Evolutionary conservation across 2,329 filamentous ascomycete species (phyloP).

Genomic region (Epichloe sp.): DNA sequence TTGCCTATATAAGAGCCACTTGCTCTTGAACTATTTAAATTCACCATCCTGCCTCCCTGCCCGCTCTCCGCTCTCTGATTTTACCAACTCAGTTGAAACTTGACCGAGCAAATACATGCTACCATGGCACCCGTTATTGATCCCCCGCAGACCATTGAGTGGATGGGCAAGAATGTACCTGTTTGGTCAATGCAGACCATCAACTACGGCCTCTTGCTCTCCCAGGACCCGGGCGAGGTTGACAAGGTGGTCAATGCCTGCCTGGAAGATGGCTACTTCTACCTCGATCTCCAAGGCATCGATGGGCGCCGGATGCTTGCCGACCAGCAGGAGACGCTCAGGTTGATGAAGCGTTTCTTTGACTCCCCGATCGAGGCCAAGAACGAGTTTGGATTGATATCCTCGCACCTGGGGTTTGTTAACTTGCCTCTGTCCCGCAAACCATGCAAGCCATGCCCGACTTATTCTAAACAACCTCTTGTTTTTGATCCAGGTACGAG

Average conservation of each 20-base stretch:
- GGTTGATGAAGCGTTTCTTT: slow-evolving; percentile 44
- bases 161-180: slow-evolving; percentile 36
- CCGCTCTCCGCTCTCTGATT: too few species aligned
- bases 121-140: slow-evolving; percentile 25
- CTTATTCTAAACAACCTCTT: neutral
- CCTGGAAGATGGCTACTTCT: slow-evolving; percentile 40
- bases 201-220: slow-evolving; percentile 37
- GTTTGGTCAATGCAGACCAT: slow-evolving; percentile 39
- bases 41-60: too few species aligned
- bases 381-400: slow-evolving; percentile 42
- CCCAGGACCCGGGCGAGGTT: slow-evolving; percentile 39
- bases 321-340: slow-evolving; percentile 37
- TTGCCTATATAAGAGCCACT: too few species aligned
- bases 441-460: neutral
- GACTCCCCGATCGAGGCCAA: slow-evolving; percentile 38
- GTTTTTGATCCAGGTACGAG: slow-evolving; percentile 25
- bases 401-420: slow-evolving; percentile 36
- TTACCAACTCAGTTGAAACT: too few species aligned
- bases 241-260: slow-evolving; percentile 37
- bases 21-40: too few species aligned
- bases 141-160: slow-evolving; percentile 30
- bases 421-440: neutral
- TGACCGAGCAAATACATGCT: too few species aligned
- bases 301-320: slow-evolving; percentile 39
- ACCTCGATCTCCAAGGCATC: slow-evolving; percentile 38